Evolutionary conservation across 2,329 filamentous ascomycete species (phyloP).

Genomic region (Microdochium trichocladiopsis): DNA sequence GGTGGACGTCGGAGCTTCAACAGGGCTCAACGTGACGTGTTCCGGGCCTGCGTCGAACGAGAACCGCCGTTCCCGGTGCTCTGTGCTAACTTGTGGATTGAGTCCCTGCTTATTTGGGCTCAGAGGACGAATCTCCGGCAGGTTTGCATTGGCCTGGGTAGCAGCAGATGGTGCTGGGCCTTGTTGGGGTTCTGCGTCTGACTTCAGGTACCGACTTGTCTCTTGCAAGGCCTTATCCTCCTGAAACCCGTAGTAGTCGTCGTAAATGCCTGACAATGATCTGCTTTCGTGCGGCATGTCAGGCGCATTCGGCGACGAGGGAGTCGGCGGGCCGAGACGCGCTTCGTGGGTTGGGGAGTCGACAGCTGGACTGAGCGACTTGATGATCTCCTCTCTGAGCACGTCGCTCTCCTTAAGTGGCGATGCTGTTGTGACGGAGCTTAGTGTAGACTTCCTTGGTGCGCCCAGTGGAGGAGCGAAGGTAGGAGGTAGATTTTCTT

Average conservation of each 20-base stretch:
- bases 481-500: not conserved
- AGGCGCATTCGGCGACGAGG: constrained; percentile 6
- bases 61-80: constrained; percentile 21
- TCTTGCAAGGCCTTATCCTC: constrained; percentile 30
- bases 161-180: not conserved
- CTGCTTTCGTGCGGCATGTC: constrained; percentile 44
- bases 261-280: constrained; percentile 59
- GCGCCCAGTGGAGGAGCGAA: not conserved
- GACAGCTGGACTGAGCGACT: constrained; percentile 50
- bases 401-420: constrained; percentile 64
- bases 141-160: constrained; percentile 2
- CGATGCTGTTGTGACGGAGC: constrained; percentile 39
- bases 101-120: constrained; percentile 8
- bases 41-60: constrained; percentile 33
- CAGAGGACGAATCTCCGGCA: constrained; percentile 12
- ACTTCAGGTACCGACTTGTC: constrained; percentile 16
- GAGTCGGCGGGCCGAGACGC: constrained; percentile 5
- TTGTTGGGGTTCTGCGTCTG: constrained; percentile 5
- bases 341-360: constrained; percentile 11
- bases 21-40: constrained; percentile 7
- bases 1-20: constrained; percentile 4
- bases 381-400: constrained; percentile 68
- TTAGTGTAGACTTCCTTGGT: constrained; percentile 32
- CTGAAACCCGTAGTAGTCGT: constrained; percentile 54
- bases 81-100: constrained; percentile 1